These are phyloP conservation scores for Fragaria vesca DNA, from an alignment of 306 rosid genomes.

Conservation along the genomic window DNA sequence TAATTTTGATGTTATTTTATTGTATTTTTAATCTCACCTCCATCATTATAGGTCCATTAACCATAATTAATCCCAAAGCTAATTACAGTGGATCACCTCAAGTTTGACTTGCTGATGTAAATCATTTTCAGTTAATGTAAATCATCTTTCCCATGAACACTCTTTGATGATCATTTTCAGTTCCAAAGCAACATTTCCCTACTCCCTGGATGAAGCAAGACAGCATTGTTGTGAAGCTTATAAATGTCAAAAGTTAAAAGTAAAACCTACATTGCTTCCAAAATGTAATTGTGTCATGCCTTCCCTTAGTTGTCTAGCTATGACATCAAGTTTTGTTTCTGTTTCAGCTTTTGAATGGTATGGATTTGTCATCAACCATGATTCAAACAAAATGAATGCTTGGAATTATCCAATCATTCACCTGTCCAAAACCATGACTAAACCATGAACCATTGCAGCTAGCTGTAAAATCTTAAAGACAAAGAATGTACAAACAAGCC, in stretches of 20 bases:
- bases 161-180: background rate
- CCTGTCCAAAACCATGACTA: background rate
- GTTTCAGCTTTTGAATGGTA: background rate
- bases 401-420: background rate
- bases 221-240: background rate
- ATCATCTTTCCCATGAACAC: background rate
- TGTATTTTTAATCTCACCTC: background rate
- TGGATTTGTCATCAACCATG: background rate
- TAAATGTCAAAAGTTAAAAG: background rate
- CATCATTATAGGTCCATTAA: background rate
- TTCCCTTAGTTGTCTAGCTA: background rate
- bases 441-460: background rate
- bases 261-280: background rate
- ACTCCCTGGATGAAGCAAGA: background rate
- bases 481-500: background rate
- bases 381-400: background rate
- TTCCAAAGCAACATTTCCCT: background rate
- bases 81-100: background rate
- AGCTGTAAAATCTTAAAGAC: background rate
- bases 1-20: no score
- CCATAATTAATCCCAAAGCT: background rate
- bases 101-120: background rate
- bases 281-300: background rate
- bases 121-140: no score
- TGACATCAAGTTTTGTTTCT: background rate